Base-by-base conservation (phyloP, 345 rosid species). In the Citrus hindsii region DNA sequence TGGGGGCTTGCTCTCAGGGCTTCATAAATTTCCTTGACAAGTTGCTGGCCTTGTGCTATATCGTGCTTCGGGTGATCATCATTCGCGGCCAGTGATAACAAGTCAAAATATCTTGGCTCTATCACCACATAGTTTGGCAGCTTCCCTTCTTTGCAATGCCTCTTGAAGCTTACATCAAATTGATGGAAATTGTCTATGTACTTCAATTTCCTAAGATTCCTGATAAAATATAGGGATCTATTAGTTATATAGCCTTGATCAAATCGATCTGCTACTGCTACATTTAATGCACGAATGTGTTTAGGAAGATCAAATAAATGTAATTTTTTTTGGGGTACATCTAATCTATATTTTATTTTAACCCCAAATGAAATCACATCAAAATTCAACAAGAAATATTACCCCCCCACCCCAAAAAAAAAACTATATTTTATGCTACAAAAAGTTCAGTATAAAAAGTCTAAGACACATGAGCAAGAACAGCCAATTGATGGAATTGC, bases 1-100 rank as follows among this genome's bases (percentile, higher is more conserved):
- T 90, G 95, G 4, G 98, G 98, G 80, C 98, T 93, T 6, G 89
- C 84, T 83, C 97, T 79, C 2, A 94, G 86, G 4, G 93, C 90
- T 82, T 94, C 97, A 25, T 94, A 93, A 35, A 94, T 93, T 77
- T 94, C 90, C 79, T 93, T 94, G 0, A 93, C 89, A 18, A 93
- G 85, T 53, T 83, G 92, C 80, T 94, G 97, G 10, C 98, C 98
- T 27, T 93, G 88, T 0, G 87, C 88, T 58, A 94, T 82, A 71
- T 93, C 96, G 66, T 94, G 97, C 7, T 91, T 86, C 12, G 98
- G 98, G 72, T 92, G 98, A 40, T 95, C 98, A 58, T 95, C 98
- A 28, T 89, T 93, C 30, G 93, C 98, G 3, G 90, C 89, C 6
- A 87, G 76, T 0, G 89, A 79, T 62, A 84, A n/a, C 14, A 93